Evolutionary conservation across 1,284 basidiomycete species (phyloP), one percentile per base, ranked within the genome.

Genomic region (Ceratobasidium sp.): DNA sequence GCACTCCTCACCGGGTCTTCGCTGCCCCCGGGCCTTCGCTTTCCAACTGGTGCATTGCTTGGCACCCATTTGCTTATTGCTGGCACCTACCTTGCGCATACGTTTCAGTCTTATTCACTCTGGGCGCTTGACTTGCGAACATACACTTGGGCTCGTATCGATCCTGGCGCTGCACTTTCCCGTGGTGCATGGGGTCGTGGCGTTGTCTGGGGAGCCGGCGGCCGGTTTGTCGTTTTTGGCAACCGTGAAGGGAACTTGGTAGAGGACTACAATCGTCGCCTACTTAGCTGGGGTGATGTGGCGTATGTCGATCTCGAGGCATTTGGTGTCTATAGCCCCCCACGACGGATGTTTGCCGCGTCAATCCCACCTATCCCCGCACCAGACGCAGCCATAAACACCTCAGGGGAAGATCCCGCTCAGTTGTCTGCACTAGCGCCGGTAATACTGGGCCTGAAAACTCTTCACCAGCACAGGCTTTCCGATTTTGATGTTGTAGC

Each of bases 311-410:
- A 97, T 81, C 87, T 98, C 47, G 96, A 98, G 84, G 92, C 96
- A 0, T 97, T 95, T 81, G 96, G 96, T 1, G 94, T 98, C 80
- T 97, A 98, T 82, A 92, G 93, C 79, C 93, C 95, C 0, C 96
- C 96, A 0, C 83, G 86, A 15, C 79, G 80, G n/a, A 87, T 87
- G 71, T 85, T 95, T 58, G 90, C 92, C 78, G 60, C 71, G 8
- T 42, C 71, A 10, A 63, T 28, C n/a, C 68, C 68, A 63, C 58
- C 58, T n/a, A 84, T 93, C 26, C 86, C 89, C 0, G 90, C 92
- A 86, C 92, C 94, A 81, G 90, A 92, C 81, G 39, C 49, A 13
- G 33, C 33, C 15, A 58, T 33, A 11, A 64, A 53, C 28, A 63
- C 47, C 13, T 47, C 71, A 10, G 56, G 71, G 13, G 56, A 74